Conservation (phyloP, 352 stramenopile species). For the Phytophthora crassamura region DNA sequence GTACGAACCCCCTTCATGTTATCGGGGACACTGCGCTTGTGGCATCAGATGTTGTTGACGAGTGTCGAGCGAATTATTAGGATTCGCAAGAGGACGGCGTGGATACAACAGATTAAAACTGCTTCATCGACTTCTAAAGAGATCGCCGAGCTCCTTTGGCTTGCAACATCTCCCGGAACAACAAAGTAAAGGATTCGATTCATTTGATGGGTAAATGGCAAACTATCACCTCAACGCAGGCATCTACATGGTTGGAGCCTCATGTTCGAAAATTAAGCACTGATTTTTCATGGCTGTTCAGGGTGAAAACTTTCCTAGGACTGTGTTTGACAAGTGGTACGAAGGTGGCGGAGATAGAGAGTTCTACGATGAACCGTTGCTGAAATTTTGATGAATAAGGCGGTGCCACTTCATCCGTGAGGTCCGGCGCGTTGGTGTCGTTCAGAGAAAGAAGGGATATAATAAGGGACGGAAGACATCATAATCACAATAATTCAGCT, state of each 20-base stretch:
- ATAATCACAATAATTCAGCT: too few relatives aligned
- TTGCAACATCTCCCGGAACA: constrained; percentile 5
- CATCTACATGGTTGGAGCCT: constrained; percentile 2
- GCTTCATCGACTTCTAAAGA: constrained; percentile 4
- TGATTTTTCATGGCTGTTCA: constrained; percentile 1
- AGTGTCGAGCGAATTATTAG: neutral
- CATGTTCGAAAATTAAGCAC: neutral
- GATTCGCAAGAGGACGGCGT: too few relatives aligned
- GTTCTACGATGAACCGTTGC: constrained; percentile 2
- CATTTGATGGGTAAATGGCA: neutral
- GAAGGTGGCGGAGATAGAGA: constrained; percentile 2
- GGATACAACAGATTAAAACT: too few relatives aligned
- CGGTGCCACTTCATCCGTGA: neutral
- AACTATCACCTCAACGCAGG: neutral
- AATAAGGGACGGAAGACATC: too few relatives aligned
- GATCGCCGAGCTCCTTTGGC: neutral
- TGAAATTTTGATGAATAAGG: constrained; percentile 2
- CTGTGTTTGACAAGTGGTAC: constrained; percentile 4
- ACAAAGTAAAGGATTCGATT: neutral
- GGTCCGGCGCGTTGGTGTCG: too few relatives aligned
- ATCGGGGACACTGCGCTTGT: neutral
- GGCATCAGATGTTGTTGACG: neutral
- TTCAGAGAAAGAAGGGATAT: too few relatives aligned
- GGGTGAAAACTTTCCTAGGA: neutral
- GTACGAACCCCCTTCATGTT: neutral